Percentiles rank a stretch among this genome's conserved stretches.
Conservation (phyloP, 768 basidiomycete species). For the Boletus patriciae region DNA sequence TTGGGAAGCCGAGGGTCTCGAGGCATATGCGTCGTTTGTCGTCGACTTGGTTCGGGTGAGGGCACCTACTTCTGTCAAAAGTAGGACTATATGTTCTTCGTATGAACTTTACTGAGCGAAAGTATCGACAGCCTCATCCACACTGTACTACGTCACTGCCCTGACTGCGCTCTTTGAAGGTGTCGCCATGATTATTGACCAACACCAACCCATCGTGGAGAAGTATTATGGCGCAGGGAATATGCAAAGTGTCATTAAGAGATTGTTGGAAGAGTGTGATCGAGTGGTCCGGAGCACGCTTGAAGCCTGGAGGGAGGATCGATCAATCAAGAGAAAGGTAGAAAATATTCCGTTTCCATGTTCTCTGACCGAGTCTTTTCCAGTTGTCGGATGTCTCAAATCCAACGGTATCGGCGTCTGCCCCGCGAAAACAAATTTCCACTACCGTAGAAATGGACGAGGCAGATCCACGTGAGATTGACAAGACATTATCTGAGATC, state of each 20-base stretch:
- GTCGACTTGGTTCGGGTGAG: conserved; percentile 83
- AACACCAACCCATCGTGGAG: conserved; percentile 96
- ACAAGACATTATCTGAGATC: conserved; percentile 84
- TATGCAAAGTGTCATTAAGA: conserved; percentile 76
- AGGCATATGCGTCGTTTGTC: conserved; percentile 91
- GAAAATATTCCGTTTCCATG: conserved; percentile 3
- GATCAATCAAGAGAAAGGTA: conserved; percentile 79
- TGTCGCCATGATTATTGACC: conserved; percentile 93
- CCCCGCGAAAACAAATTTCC: conserved; percentile 34
- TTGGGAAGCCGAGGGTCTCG: conserved; percentile 88
- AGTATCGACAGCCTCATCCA: conserved; percentile 70
- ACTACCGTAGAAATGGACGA: conserved; percentile 46
- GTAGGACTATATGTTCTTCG: conserved; percentile 41
- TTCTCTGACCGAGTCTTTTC: not conserved
- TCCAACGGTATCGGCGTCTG: conserved; percentile 36
- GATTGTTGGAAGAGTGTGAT: conserved; percentile 85
- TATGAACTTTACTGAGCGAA: conserved; percentile 12
- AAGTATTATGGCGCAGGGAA: conserved; percentile 93
- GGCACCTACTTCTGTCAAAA: conserved; percentile 77
- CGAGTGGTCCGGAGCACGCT: conserved; percentile 72
- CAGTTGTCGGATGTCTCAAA: conserved; percentile 52
- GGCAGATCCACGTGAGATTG: conserved; percentile 87
- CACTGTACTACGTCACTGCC: conserved; percentile 86
- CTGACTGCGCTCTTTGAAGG: conserved; percentile 93
- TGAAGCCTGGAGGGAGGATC: conserved; percentile 90